phyloP scores from a whole-genome alignment of 2,329 filamentous ascomycete species.

The Calonectria multiphialidica region DNA sequence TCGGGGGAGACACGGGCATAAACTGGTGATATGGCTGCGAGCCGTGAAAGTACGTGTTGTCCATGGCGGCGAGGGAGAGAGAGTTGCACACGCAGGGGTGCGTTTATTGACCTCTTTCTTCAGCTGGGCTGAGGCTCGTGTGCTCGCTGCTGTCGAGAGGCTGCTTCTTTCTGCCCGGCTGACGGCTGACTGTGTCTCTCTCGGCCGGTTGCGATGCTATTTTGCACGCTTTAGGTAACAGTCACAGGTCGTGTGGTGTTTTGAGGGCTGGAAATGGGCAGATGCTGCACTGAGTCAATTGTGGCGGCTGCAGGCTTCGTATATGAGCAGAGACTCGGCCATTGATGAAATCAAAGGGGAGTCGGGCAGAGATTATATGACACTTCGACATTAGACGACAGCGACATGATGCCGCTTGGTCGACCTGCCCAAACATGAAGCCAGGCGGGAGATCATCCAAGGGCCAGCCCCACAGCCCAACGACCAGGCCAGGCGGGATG shows the following conservation, averaged over 20 bases:
- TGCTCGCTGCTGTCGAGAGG: no score
- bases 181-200: not conserved
- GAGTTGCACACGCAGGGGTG: not conserved
- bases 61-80: slow-evolving; percentile 56
- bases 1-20: slow-evolving; percentile 57
- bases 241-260: not conserved
- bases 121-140: no score
- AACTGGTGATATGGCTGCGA: slow-evolving; percentile 66
- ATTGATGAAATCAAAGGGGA: not conserved
- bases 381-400: not conserved
- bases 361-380: not conserved
- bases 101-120: not conserved
- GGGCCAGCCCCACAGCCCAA: not conserved
- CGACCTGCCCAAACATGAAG: not conserved
- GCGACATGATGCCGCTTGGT: not conserved
- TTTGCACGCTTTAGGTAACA: slow-evolving; percentile 3
- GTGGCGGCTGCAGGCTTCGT: slow-evolving; percentile 14
- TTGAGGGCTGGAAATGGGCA: not conserved
- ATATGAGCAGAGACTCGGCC: not conserved
- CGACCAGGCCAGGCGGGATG: not conserved
- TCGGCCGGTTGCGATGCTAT: not conserved
- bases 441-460: not conserved
- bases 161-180: no score
- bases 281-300: not conserved
- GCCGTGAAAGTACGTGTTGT: slow-evolving; percentile 64